These are phyloP conservation scores for Heterobasidion irregulare DNA, from an alignment of 1,284 basidiomycete species.

Conservation along the genomic window DNA sequence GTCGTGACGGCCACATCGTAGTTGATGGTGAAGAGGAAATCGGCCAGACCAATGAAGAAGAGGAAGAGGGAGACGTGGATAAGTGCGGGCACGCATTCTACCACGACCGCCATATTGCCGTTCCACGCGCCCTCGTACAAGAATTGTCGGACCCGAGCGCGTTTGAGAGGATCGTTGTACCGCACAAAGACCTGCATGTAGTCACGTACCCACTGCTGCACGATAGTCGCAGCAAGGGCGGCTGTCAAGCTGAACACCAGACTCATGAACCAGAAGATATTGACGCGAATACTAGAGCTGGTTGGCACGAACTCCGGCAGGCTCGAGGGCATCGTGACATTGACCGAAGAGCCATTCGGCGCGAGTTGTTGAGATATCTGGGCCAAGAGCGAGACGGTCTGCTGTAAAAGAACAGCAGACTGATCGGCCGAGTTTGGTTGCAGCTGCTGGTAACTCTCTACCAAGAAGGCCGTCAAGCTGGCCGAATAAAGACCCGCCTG, in stretches of 20 bases:
- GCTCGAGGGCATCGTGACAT: neutral
- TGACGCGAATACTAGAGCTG: conserved; percentile 5
- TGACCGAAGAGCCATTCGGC: conserved; percentile 1
- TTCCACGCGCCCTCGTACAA: neutral
- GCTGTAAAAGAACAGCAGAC: neutral
- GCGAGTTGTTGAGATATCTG: conserved; percentile 8
- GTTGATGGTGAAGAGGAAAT: conserved; percentile 4
- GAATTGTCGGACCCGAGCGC: neutral
- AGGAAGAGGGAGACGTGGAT: conserved; percentile 9
- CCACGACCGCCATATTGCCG: conserved; percentile 6
- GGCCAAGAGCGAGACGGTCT: conserved; percentile 1
- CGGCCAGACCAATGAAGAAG: conserved; percentile 8
- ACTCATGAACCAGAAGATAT: conserved; percentile 11
- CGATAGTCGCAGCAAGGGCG: conserved; percentile 5
- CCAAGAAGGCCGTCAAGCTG: conserved; percentile 9
- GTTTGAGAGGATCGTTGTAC: conserved; percentile 4
- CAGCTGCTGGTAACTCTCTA: conserved; percentile 8
- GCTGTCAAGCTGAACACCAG: conserved; percentile 7
- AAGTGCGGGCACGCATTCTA: conserved; percentile 8
- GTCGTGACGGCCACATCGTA: neutral
- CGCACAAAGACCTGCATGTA: conserved; percentile 7
- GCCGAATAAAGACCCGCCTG: conserved; percentile 12
- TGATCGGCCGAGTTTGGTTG: neutral
- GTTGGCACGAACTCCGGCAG: neutral
- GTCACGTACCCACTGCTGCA: conserved; percentile 8